A percentile compares a stretch with the other conserved stretches of the same genome.
Evolutionary conservation across 176 grass and related monocot genomes (phyloP).

Genomic region (Alloteropsis semialata): DNA sequence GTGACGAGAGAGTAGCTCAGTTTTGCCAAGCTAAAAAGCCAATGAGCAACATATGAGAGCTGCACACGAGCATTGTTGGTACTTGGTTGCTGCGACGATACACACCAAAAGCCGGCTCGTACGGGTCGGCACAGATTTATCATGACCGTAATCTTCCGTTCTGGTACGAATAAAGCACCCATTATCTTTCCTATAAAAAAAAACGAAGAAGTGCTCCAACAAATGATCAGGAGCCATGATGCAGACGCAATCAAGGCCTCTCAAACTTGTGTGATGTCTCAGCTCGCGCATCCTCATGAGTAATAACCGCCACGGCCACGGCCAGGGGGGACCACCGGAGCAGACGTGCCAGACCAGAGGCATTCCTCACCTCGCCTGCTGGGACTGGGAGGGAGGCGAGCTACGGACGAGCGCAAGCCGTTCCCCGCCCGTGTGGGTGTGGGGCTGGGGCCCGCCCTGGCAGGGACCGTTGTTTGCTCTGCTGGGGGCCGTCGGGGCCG

Average conservation of each 20-base stretch:
- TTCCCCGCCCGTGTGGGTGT: background rate
- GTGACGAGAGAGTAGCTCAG: no score
- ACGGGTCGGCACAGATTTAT: background rate
- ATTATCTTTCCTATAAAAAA: background rate
- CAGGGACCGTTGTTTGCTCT: conserved; percentile 5
- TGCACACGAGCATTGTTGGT: background rate
- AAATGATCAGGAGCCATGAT: background rate
- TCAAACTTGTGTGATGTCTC: no score
- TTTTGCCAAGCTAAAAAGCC: background rate
- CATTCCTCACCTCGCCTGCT: background rate
- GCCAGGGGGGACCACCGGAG: background rate
- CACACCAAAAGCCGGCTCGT: background rate
- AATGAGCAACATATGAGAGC: background rate
- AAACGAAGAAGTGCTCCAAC: background rate
- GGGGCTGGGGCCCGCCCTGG: background rate
- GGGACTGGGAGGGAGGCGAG: no score
- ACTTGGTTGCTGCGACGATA: background rate
- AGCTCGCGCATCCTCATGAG: no score
- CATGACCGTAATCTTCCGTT: background rate
- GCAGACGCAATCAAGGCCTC: background rate
- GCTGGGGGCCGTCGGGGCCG: background rate
- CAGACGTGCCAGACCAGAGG: background rate
- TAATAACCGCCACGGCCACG: background rate
- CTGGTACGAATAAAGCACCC: background rate
- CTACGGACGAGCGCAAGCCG: background rate